Evolutionary conservation across 208 protist genomes (phyloP).

Genomic region (Naegleria fowleri): DNA sequence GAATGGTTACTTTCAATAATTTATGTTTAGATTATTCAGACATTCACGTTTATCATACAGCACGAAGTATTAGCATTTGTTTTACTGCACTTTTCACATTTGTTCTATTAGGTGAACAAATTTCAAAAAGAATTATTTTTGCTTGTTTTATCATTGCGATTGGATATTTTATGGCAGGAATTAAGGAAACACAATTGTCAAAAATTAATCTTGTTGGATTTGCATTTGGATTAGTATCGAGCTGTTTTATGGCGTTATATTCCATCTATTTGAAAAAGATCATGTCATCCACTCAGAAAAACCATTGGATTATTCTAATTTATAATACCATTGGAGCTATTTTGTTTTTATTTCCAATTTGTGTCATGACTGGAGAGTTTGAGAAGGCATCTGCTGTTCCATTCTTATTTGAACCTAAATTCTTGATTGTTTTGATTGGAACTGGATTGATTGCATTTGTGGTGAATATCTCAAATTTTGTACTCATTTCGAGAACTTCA

Average conservation of each 20-base stretch:
- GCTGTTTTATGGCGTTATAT: not conserved
- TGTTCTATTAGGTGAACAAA: slow-evolving; percentile 43
- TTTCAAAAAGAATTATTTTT: slow-evolving; percentile 30
- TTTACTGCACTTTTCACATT: slow-evolving; percentile 60
- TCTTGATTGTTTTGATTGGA: not conserved
- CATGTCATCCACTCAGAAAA: not conserved
- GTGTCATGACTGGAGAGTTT: not conserved
- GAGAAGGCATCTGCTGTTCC: not conserved
- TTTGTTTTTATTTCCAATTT: slow-evolving; percentile 25
- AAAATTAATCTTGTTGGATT: slow-evolving; percentile 2
- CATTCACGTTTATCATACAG: slow-evolving; percentile 59
- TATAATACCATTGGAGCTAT: not conserved
- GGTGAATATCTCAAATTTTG: slow-evolving; percentile 6
- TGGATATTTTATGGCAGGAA: slow-evolving; percentile 51
- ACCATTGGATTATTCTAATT: slow-evolving; percentile 5
- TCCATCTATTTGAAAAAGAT: slow-evolving; percentile 12
- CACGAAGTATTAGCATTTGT: slow-evolving; percentile 54
- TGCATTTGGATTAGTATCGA: slow-evolving; percentile 14
- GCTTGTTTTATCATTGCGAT: slow-evolving; percentile 49
- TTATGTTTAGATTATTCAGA: slow-evolving; percentile 61
- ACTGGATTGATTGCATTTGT: not conserved
- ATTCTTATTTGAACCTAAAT: not conserved
- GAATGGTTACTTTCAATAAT: slow-evolving; percentile 68
- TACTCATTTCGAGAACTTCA: not conserved
- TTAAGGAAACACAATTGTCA: slow-evolving; percentile 38